A percentile compares a stretch with the other conserved stretches of the same genome.
These are phyloP conservation scores for Dittrichia graveolens DNA, from an alignment of 129 eudicot species.

Conservation along the genomic window DNA sequence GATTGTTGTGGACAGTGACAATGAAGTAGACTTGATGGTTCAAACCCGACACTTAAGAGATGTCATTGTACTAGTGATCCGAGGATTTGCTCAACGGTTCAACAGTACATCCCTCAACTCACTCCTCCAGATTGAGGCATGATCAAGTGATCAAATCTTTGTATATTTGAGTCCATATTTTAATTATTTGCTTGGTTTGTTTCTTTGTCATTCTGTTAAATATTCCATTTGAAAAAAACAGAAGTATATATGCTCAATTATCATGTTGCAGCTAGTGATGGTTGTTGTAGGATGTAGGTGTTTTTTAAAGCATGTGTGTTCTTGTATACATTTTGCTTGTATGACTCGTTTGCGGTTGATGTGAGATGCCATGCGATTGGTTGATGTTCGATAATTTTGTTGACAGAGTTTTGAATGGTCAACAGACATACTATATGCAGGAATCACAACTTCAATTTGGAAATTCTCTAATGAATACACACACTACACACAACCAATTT, in stretches of 20 bases:
- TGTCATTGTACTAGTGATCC: slow-evolving; percentile 76
- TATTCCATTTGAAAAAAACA: slow-evolving; percentile 26
- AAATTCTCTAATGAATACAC: too few relatives aligned
- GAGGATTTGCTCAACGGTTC: slow-evolving; percentile 90
- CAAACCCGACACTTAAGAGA: slow-evolving; percentile 94
- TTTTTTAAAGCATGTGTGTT: not conserved
- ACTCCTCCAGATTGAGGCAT: slow-evolving; percentile 82
- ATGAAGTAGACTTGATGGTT: slow-evolving; percentile 88
- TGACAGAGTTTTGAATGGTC: too few relatives aligned
- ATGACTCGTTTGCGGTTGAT: slow-evolving; percentile 17
- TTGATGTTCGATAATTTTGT: not conserved
- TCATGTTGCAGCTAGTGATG: slow-evolving; percentile 9
- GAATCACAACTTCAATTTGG: too few relatives aligned
- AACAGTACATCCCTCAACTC: slow-evolving; percentile 95
- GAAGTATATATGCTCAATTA: slow-evolving; percentile 22
- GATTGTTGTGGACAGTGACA: slow-evolving; percentile 87
- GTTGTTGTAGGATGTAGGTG: slow-evolving; percentile 29
- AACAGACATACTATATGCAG: too few relatives aligned
- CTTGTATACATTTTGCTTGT: slow-evolving; percentile 7
- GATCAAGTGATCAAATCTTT: slow-evolving; percentile 1
- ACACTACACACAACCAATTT: too few relatives aligned
- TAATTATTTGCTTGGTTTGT: slow-evolving; percentile 25
- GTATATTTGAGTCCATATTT: slow-evolving; percentile 29
- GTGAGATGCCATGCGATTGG: not conserved
- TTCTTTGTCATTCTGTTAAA: slow-evolving; percentile 14